Base-by-base conservation (phyloP, 2,329 filamentous ascomycete genomes). In the Cryphonectria parasitica region DNA sequence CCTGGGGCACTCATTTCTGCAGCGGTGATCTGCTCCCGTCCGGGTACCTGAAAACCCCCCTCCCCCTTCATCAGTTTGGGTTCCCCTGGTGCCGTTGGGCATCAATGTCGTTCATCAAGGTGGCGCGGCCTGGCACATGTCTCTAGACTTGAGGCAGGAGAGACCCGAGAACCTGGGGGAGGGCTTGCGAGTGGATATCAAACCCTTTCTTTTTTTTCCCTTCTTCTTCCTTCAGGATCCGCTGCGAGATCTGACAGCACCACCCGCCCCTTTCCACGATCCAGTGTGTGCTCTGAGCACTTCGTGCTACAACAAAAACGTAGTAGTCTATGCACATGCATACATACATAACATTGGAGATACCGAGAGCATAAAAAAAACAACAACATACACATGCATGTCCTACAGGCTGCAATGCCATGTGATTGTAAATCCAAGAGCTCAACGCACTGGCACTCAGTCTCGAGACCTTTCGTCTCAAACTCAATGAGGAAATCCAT, bases 31-130 rank as follows among this genome's bases (percentile, higher is more conserved):
- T 39, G 58, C 34, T 61, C 19, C 58, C 58, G 58, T 19, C 58
- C 54, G 54, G 54, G 54, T 61, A 39, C 58, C 58, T 61, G 58
- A 61, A 61, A 39, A 31, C 3, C 3, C 60, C 31, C 28, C 13
- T 39, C 41, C 60, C 62, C 25, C 8, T 25, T 43, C 28, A 34
- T 36, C n/a, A 6, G 19, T 36, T n/a, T 49, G 45, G 45, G 45
- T 49, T n/a, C 45, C 58, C 31, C 31, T 49, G 39, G 62, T 34
- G 62, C 34, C 62, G 70, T 72, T 70, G 70, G 67, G 68, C 67
- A 70, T 60, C 70, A 72, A 72, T 54, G 65, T 49, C 25, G 68
- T 63, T 60, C 63, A 28, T 13, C 17, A 19, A 39, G 45, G 45
- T 15, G 43, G 34, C 58, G 61, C 45, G 22, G 22, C 7, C n/a